Evolutionary conservation across 148 eudicot species (phyloP).

Genomic region (Rhododendron vialii): DNA sequence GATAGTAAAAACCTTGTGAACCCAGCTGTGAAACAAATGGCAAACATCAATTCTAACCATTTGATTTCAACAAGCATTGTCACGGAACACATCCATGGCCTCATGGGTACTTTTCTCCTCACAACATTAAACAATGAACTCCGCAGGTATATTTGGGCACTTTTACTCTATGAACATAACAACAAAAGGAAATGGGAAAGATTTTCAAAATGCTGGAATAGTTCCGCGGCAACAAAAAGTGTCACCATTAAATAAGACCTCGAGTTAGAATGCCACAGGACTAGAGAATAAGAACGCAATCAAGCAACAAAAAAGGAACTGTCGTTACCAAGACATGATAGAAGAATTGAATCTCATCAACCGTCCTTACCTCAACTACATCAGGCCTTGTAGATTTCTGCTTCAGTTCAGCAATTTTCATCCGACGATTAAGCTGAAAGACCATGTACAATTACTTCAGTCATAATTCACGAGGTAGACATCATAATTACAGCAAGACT

Average conservation of each 20-base stretch:
- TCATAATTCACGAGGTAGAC: neutral
- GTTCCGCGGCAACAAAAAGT: neutral
- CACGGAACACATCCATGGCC: neutral
- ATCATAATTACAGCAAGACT: neutral
- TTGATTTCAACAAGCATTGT: neutral
- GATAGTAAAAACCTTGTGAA: neutral
- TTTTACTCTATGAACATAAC: neutral
- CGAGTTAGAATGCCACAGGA: neutral
- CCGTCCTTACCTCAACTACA: constrained; percentile 56
- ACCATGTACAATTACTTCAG: neutral
- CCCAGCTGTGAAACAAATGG: neutral
- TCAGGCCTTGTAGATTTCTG: constrained; percentile 82
- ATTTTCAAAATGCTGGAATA: neutral
- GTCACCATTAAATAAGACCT: neutral
- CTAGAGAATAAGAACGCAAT: neutral
- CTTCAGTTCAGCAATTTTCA: constrained; percentile 95
- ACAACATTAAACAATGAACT: neutral
- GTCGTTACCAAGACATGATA: neutral
- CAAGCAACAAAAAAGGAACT: neutral
- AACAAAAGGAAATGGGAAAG: neutral
- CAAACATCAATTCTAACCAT: neutral
- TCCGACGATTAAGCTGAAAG: constrained; percentile 75
- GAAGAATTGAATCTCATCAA: neutral
- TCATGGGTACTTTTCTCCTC: neutral
- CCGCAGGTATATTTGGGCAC: neutral